phyloP scores from a whole-genome alignment of 2,329 filamentous ascomycete genomes.

The Cryphonectria naterciae region DNA sequence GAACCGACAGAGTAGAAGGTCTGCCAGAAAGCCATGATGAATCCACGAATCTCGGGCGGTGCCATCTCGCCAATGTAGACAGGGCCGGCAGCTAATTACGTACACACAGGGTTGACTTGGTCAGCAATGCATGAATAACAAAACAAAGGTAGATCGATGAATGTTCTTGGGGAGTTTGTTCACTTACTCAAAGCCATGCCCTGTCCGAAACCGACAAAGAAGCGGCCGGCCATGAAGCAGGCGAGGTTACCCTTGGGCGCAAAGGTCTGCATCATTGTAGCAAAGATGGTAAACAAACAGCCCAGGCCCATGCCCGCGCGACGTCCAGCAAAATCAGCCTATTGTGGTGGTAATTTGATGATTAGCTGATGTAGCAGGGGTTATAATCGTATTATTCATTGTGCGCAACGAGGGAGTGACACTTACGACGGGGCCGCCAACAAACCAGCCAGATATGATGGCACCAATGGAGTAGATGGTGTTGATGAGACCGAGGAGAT shows the following conservation, averaged over 20 bases:
- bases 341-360: background rate
- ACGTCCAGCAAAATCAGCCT: conserved; percentile 63
- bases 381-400: no score
- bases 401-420: no score
- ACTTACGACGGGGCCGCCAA: conserved; percentile 63
- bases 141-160: background rate
- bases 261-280: conserved; percentile 72
- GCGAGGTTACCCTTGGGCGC: conserved; percentile 63
- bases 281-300: conserved; percentile 66
- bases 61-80: conserved; percentile 74
- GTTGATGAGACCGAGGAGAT: conserved; percentile 59
- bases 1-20: conserved; percentile 68
- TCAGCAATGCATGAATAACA: conserved; percentile 1
- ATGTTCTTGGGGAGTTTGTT: background rate
- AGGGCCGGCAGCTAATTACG: conserved; percentile 57
- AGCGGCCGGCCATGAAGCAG: conserved; percentile 70
- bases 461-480: conserved; percentile 73
- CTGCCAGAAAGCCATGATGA: conserved; percentile 73
- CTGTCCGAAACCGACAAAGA: conserved; percentile 71
- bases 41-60: conserved; percentile 65
- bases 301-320: conserved; percentile 68
- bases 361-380: background rate
- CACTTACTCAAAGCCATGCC: conserved; percentile 58
- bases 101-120: conserved; percentile 33
- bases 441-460: conserved; percentile 71